These are phyloP conservation scores for Conoideocrella luteorostrata DNA, from an alignment of 2,329 filamentous ascomycete genomes.

Conservation along the genomic window DNA sequence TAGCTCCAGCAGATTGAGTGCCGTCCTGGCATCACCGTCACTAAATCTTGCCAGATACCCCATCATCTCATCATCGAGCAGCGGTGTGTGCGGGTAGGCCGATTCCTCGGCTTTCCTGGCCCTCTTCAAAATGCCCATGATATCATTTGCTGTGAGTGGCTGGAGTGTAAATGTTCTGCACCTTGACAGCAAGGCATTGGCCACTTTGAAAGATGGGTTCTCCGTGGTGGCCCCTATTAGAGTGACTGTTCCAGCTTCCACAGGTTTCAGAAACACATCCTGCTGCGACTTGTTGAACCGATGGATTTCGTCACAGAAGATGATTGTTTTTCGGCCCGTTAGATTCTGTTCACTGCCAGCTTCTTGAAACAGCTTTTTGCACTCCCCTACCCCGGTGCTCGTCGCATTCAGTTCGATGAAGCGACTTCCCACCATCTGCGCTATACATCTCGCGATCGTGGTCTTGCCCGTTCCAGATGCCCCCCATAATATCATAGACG, in stretches of 20 bases:
- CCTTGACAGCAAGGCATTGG: conserved; percentile 77
- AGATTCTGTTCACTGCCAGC: conserved; percentile 72
- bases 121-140: conserved; percentile 68
- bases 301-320: conserved; percentile 97
- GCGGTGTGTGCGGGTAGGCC: conserved; percentile 34
- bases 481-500: conserved; percentile 94
- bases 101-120: conserved; percentile 59
- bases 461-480: conserved; percentile 78
- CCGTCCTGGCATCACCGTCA: conserved; percentile 88
- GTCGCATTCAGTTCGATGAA: conserved; percentile 97
- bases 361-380: conserved; percentile 85
- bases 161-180: conserved; percentile 86
- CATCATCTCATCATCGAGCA: conserved; percentile 73
- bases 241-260: conserved; percentile 84
- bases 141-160: conserved; percentile 65
- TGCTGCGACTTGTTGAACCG: conserved; percentile 88
- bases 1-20: conserved; percentile 85
- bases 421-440: conserved; percentile 70
- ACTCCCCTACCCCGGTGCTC: conserved; percentile 78
- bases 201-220: conserved; percentile 91
- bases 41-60: conserved; percentile 78
- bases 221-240: conserved; percentile 95
- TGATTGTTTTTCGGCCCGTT: conserved; percentile 84
- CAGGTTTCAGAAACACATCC: conserved; percentile 87
- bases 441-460: conserved; percentile 87